Conservation (phyloP, 2,329 filamentous ascomycete species). For the Amphichorda felina region DNA sequence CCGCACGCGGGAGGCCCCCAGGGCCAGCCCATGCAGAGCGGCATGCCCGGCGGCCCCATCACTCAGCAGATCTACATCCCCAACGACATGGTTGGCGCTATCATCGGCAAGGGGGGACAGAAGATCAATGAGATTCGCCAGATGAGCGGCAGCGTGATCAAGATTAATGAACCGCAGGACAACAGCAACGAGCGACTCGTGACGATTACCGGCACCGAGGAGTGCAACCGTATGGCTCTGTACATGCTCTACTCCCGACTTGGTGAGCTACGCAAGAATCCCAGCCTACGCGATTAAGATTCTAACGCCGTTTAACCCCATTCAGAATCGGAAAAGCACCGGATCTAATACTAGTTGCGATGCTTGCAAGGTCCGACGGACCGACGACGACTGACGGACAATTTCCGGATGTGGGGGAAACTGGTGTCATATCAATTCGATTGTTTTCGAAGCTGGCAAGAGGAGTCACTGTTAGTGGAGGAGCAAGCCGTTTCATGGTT, state of each 20-base stretch:
- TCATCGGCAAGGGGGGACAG: conserved; percentile 94
- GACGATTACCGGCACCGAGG: conserved; percentile 92
- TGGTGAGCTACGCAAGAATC: conserved; percentile 44
- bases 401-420: too few relatives aligned
- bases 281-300: conserved; percentile 7
- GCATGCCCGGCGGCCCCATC: conserved; percentile 49
- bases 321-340: conserved; percentile 33
- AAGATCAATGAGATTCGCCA: conserved; percentile 99
- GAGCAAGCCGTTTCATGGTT: too few relatives aligned
- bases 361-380: too few relatives aligned
- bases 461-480: too few relatives aligned
- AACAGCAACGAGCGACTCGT: conserved; percentile 97
- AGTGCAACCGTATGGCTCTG: conserved; percentile 99
- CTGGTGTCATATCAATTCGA: too few relatives aligned
- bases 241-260: conserved; percentile 99
- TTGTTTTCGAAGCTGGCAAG: too few relatives aligned
- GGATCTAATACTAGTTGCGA: conserved; percentile 17
- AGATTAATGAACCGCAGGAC: conserved; percentile 98
- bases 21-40: conserved; percentile 62
- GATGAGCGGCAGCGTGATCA: conserved; percentile 94
- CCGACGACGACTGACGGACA: too few relatives aligned
- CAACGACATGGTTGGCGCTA: conserved; percentile 98
- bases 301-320: conserved; percentile 10
- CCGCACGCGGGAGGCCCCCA: conserved; percentile 56
- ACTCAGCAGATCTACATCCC: conserved; percentile 99